phyloP scores from a whole-genome alignment of 106 monocot species.

The Vanilla planifolia region DNA sequence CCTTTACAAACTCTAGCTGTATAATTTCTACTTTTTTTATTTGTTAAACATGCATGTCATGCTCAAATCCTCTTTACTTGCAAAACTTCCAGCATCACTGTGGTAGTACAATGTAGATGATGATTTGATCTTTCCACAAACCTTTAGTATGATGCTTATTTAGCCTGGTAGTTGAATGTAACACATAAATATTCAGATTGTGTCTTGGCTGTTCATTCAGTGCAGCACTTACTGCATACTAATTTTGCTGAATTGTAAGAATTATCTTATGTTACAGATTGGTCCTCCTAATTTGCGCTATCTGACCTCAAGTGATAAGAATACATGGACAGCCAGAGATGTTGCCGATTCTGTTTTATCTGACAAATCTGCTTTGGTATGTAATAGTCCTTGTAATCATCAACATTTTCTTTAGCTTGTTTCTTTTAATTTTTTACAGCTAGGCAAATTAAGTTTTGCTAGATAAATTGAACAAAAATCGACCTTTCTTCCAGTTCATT shows the following conservation, averaged over 20 bases:
- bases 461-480: background rate
- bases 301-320: constrained; percentile 67
- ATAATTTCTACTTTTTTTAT: background rate
- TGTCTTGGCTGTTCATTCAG: no score
- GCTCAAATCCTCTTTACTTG: no score
- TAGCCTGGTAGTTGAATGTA: no score
- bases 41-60: no score
- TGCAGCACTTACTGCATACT: no score
- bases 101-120: no score
- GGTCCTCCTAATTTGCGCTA: constrained; percentile 84
- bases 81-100: no score
- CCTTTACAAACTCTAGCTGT: constrained; percentile 4
- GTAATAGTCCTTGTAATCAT: background rate
- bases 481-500: no score
- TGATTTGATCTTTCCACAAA: no score
- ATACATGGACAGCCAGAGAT: constrained; percentile 74
- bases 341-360: constrained; percentile 89
- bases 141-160: no score
- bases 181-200: no score
- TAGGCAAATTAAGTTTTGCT: background rate
- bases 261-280: constrained; percentile 85
- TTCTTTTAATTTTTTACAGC: background rate
- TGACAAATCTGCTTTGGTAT: constrained; percentile 88
- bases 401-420: background rate
- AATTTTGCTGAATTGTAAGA: no score